Evolutionary conservation across 768 basidiomycete species (phyloP), one percentile per base, ranked within the genome.

Genomic region (Pleurotus djamor): DNA sequence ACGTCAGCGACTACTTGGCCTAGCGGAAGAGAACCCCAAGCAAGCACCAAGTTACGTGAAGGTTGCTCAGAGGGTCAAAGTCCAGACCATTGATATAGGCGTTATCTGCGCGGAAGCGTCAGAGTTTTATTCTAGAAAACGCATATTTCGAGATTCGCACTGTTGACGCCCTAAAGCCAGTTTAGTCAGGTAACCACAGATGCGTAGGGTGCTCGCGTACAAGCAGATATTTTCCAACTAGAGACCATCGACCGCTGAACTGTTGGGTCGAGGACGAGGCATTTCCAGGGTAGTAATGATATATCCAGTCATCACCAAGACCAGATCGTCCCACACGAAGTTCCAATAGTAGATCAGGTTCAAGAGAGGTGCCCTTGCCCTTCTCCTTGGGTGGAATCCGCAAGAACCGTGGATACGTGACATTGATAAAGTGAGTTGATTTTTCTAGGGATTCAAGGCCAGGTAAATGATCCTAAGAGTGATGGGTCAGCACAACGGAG

Each of bases 41-140:
- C 14, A 41, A 61, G 4, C 52, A 72, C 74, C 74, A 75, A 16
- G 73, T 72, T 3, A 67, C 57, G n/a, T 69, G 64, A 17, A 74
- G 60, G 28, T 60, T 65, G 7, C 71, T 70, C 6, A 59, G 50
- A n/a, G 63, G 47, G 58, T 74, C 70, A 49, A 74, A 73, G 62
- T 74, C 73, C 13, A 76, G 59, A 0, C 74, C 74, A 48, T 74
- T 76, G 61, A 75, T 74, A 56, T 75, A 74, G 2, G 72, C 72
- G 57, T 75, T 75, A 60, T 75, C 73, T 72, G 34, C 13, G n/a
- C 48, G n/a, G 43, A 21, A 45, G 17, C 6, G 17, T 41, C 13
- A 14, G 17, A 16, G 55, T 36, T 6, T 16, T 7, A 17, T 4
- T 13, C 32, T 35, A 38, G 52, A 36, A 8, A 9, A 13, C 17